Evolutionary conservation across 139 green algal species (phyloP).

Genomic region (Klebsormidium nitens): DNA sequence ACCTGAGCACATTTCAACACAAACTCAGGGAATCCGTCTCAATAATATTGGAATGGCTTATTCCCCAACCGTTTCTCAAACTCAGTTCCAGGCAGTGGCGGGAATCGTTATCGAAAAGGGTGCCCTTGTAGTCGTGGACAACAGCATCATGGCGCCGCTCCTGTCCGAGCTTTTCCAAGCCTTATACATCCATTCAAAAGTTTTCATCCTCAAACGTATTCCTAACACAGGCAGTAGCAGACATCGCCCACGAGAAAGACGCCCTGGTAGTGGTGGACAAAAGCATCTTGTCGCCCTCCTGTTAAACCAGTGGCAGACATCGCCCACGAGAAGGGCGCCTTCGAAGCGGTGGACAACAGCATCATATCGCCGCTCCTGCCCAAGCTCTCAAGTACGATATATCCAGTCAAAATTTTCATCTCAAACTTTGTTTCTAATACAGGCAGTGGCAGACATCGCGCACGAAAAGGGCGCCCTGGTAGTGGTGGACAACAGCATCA

Average conservation of each 20-base stretch:
- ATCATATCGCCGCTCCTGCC: conserved; percentile 89
- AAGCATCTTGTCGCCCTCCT: too few relatives aligned
- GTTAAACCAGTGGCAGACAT: conserved; percentile 37
- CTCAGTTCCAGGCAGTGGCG: too few relatives aligned
- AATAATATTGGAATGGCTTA: too few relatives aligned
- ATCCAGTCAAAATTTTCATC: too few relatives aligned
- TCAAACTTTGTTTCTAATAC: too few relatives aligned
- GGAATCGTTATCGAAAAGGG: too few relatives aligned
- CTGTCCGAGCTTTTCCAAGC: conserved; percentile 69
- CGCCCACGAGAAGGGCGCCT: conserved; percentile 67
- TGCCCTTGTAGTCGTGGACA: conserved; percentile 84
- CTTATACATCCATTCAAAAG: too few relatives aligned
- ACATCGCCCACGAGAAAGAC: conserved; percentile 60
- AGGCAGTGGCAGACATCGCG: conserved; percentile 47
- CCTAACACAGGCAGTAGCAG: conserved; percentile 36
- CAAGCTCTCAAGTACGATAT: too few relatives aligned
- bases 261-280: conserved; percentile 92
- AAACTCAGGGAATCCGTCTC: too few relatives aligned
- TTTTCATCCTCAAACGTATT: too few relatives aligned
- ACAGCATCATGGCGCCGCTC: conserved; percentile 82
- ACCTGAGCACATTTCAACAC: too few relatives aligned
- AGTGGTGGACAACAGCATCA: conserved; percentile 96
- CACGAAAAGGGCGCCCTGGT: conserved; percentile 71
- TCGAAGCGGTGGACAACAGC: conserved; percentile 92
- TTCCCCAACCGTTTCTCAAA: too few relatives aligned